phyloP scores from a whole-genome alignment of 2,329 filamentous ascomycete species.

The Sodiomyces alkalinus region DNA sequence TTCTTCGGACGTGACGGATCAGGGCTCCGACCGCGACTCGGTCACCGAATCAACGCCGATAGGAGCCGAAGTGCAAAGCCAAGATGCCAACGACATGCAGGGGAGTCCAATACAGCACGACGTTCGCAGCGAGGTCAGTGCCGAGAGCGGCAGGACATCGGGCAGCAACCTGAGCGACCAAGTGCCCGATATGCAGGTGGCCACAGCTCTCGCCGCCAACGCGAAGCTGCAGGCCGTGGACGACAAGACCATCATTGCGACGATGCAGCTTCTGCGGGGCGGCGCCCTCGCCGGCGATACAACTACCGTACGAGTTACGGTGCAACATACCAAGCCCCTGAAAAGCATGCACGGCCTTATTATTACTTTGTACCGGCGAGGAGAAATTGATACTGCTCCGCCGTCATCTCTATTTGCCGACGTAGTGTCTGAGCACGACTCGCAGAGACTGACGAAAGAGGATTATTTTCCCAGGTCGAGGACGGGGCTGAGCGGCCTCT shows the following conservation, averaged over 20 bases:
- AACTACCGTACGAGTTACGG: constrained; percentile 62
- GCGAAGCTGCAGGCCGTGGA: constrained; percentile 30
- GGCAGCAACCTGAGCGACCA: constrained; percentile 43
- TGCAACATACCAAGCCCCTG: constrained; percentile 79
- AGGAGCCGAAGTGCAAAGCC: constrained; percentile 23
- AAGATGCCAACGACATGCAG: constrained; percentile 18
- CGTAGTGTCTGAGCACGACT: constrained; percentile 43
- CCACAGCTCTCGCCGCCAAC: constrained; percentile 17
- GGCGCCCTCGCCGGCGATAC: constrained; percentile 78
- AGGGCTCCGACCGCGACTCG: constrained; percentile 17
- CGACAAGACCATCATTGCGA: constrained; percentile 73
- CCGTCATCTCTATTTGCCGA: constrained; percentile 32
- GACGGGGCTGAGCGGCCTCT: constrained; percentile 74
- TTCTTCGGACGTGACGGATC: constrained; percentile 25
- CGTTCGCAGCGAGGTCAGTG: constrained; percentile 52
- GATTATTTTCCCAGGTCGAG: constrained; percentile 79
- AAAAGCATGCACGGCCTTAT: constrained; percentile 89
- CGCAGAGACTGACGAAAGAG: constrained; percentile 57
- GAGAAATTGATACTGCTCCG: constrained; percentile 68
- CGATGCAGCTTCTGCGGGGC: constrained; percentile 65
- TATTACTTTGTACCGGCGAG: constrained; percentile 80
- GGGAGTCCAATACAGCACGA: constrained; percentile 34
- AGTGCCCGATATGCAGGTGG: constrained; percentile 4
- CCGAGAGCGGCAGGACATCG: constrained; percentile 53
- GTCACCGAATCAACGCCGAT: constrained; percentile 23